These are phyloP conservation scores for Dioscorea zingiberensis DNA, from an alignment of 106 monocot genomes.

Conservation along the genomic window DNA sequence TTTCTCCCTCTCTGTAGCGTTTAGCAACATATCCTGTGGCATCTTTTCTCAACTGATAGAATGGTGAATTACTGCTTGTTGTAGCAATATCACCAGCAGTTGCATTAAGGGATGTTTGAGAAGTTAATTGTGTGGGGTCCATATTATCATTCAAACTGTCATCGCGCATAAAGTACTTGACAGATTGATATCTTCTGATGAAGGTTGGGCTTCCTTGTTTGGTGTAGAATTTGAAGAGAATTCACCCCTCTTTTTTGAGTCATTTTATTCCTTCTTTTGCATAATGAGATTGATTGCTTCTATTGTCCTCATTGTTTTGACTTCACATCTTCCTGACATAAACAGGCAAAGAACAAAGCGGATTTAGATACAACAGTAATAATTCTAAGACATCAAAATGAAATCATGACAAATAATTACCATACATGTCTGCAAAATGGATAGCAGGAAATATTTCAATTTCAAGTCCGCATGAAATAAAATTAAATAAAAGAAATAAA, in stretches of 20 bases:
- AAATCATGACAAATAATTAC: too few species aligned
- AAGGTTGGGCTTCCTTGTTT: neutral
- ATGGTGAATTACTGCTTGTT: slow-evolving; percentile 49
- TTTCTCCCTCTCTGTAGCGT: slow-evolving; percentile 72
- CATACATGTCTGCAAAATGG: too few species aligned
- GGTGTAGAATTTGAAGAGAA: neutral
- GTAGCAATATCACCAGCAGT: slow-evolving; percentile 21
- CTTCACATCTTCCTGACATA: too few species aligned
- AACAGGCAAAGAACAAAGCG: too few species aligned
- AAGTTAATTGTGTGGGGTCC: slow-evolving; percentile 9
- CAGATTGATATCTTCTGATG: slow-evolving; percentile 12
- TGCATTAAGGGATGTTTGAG: slow-evolving; percentile 21
- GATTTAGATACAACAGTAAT: too few species aligned
- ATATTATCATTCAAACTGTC: slow-evolving; percentile 15
- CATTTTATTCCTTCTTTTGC: too few species aligned
- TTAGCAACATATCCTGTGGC: slow-evolving; percentile 66
- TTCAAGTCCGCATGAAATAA: too few species aligned
- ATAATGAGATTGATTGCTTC: too few species aligned
- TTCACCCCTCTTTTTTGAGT: neutral
- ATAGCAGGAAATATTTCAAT: too few species aligned
- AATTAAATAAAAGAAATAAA: too few species aligned
- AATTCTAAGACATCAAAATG: too few species aligned
- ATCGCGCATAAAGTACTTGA: slow-evolving; percentile 16
- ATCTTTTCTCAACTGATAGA: slow-evolving; percentile 80
- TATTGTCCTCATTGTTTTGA: too few species aligned